These are phyloP conservation scores for Lachnellula cervina DNA, from an alignment of 2,329 filamentous ascomycete species.

Conservation along the genomic window DNA sequence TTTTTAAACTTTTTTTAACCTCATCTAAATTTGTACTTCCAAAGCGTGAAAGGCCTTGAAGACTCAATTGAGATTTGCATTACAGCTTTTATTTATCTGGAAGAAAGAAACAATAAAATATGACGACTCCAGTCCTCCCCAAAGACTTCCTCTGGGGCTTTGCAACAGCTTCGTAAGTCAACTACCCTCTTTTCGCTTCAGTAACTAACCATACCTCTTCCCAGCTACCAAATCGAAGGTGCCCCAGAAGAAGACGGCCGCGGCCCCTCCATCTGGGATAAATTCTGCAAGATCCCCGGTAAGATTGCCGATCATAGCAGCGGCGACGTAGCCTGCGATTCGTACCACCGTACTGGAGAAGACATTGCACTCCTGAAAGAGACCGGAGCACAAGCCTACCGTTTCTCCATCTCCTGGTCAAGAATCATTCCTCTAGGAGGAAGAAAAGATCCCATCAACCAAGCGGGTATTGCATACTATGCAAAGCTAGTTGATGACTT, in stretches of 20 bases:
- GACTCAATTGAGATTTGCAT: not conserved
- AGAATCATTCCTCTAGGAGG: conserved; percentile 83
- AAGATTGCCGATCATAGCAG: conserved; percentile 77
- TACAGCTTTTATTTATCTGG: conserved; percentile 6
- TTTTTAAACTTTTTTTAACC: not conserved
- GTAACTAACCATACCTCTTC: not conserved
- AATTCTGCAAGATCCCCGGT: conserved; percentile 74
- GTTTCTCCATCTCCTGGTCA: conserved; percentile 81
- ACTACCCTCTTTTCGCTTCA: not conserved
- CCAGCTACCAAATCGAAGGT: conserved; percentile 84
- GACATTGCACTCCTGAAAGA: conserved; percentile 75
- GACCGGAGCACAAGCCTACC: conserved; percentile 69
- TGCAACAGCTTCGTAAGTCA: conserved; percentile 65
- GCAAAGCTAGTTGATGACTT: conserved; percentile 74
- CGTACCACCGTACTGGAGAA: conserved; percentile 72
- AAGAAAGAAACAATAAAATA: conserved; percentile 25
- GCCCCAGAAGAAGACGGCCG: conserved; percentile 70
- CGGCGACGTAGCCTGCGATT: conserved; percentile 78
- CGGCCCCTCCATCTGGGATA: conserved; percentile 82
- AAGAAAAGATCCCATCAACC: conserved; percentile 75
- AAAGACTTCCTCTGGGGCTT: conserved; percentile 75
- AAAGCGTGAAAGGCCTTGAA: not conserved
- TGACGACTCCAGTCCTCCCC: conserved; percentile 49
- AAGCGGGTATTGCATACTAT: conserved; percentile 73
- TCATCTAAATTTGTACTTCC: conserved; percentile 5